phyloP scores from a whole-genome alignment of 179 eudicot genomes.

The Beta corolliflora region DNA sequence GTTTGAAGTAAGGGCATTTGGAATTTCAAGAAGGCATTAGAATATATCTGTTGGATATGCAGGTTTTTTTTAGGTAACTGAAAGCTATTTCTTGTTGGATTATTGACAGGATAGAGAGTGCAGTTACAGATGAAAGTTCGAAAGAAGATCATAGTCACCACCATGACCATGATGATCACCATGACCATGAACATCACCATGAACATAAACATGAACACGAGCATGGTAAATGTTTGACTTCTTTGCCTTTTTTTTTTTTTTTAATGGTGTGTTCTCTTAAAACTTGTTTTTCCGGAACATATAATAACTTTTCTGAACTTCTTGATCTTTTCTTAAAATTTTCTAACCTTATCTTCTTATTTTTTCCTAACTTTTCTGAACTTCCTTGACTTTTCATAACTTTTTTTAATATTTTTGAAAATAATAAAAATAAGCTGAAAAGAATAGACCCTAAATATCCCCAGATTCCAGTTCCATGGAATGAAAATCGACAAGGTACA shows the following conservation, averaged over 20 bases:
- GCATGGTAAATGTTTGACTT: constrained; percentile 45
- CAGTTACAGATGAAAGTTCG: constrained; percentile 63
- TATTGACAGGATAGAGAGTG: constrained; percentile 84
- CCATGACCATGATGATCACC: constrained; percentile 35
- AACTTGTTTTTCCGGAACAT: no score
- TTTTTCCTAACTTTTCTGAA: no score
- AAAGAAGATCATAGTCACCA: constrained; percentile 73
- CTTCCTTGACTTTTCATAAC: no score
- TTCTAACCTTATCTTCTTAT: no score
- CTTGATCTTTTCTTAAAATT: no score
- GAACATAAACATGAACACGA: constrained; percentile 64
- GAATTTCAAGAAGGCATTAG: no score
- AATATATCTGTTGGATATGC: not conserved
- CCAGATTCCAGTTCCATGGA: not conserved
- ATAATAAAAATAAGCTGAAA: no score
- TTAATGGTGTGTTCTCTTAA: no score
- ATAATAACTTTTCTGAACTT: no score
- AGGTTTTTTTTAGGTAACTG: not conserved
- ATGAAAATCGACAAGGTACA: not conserved
- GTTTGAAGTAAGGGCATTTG: no score
- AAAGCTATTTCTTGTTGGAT: constrained; percentile 19
- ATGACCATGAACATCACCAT: constrained; percentile 50
- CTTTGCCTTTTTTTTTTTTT: not conserved
- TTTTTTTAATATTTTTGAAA: no score
- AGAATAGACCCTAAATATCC: not conserved